Base-by-base conservation (phyloP, 2,329 filamentous ascomycete species). In the Colletotrichum eremochloae region DNA sequence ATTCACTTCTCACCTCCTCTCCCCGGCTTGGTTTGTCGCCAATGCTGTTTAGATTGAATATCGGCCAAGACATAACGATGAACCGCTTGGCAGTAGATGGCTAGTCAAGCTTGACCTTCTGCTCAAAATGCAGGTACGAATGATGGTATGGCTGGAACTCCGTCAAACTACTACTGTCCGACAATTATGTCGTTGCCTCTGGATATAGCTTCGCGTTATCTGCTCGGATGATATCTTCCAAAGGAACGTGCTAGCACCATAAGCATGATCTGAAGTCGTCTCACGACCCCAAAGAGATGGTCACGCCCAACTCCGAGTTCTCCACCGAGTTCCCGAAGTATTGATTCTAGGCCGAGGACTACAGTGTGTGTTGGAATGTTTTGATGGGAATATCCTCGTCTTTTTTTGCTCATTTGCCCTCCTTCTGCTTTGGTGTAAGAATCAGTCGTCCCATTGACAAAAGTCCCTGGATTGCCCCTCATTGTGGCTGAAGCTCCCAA, bases 391-490 rank as follows among this genome's bases (percentile, higher is more conserved):
- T 63, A 8, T 24, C 42, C n/a, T 68, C 53, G 9, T 53, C 1
- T 60, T 52, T 61, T 48, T n/a, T 46, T 11, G 38, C 31, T 69
- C 46, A 48, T 61, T 60, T 29, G 38, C 62, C 55, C 66, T 60
- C 66, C 70, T 74, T 68, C 56, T 71, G 31, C n/a, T 52, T 53
- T 63, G 36, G 61, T 63, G 36, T 29, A 52, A 63, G 48, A 72
- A 55, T 44, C 24, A 48, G 53, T 67, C 24, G 61, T 31, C n/a
- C 38, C 61, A 40, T 63, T 40, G n/a, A 53, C 65, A 67, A 71
- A 70, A 67, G 67, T 67, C 18, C 67, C 63, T 20, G 48, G 31
- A 53, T 15, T 71, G 55, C 63, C 68, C 68, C 71, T 72, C 71
- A 68, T 42, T 60, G 58, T 73, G 68, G 62, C 62, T 71, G 68